phyloP scores from a whole-genome alignment of 176 grass and related monocot genomes.

The Carex parvula region DNA sequence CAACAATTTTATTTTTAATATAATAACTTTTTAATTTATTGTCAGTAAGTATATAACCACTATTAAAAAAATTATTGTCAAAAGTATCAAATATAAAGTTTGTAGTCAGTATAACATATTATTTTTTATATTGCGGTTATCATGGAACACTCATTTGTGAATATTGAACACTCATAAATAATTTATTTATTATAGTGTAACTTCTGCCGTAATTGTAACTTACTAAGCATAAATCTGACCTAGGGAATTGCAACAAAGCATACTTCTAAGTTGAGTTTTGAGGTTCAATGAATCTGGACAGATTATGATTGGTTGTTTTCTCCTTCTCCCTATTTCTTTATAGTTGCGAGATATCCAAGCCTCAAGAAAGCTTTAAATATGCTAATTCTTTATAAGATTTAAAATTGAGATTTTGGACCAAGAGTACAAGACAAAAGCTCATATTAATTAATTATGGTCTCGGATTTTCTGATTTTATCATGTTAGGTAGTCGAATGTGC shows the following conservation, averaged over 20 bases:
- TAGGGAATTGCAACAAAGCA: not conserved
- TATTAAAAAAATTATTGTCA: too few species aligned
- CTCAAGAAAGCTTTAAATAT: not conserved
- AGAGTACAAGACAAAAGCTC: not conserved
- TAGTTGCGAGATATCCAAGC: not conserved
- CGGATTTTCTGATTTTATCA: not conserved
- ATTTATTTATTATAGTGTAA: not conserved
- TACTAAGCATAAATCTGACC: not conserved
- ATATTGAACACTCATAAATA: not conserved
- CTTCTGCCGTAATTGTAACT: not conserved
- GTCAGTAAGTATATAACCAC: too few species aligned
- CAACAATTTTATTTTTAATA: not conserved
- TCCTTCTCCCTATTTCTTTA: not conserved
- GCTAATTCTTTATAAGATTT: not conserved
- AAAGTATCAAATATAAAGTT: too few species aligned
- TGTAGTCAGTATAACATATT: not conserved
- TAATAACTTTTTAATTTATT: too few species aligned
- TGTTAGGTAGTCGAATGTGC: not conserved
- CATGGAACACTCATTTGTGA: too few species aligned
- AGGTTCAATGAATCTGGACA: slow-evolving; percentile 4
- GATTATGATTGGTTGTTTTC: not conserved
- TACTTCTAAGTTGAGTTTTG: not conserved
- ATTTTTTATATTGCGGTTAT: too few species aligned
- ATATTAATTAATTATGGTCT: not conserved
- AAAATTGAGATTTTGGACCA: not conserved